Evolutionary conservation across 1,284 basidiomycete genomes (phyloP), one percentile per base, ranked within the genome.

Genomic region (Malassezia sp.): DNA sequence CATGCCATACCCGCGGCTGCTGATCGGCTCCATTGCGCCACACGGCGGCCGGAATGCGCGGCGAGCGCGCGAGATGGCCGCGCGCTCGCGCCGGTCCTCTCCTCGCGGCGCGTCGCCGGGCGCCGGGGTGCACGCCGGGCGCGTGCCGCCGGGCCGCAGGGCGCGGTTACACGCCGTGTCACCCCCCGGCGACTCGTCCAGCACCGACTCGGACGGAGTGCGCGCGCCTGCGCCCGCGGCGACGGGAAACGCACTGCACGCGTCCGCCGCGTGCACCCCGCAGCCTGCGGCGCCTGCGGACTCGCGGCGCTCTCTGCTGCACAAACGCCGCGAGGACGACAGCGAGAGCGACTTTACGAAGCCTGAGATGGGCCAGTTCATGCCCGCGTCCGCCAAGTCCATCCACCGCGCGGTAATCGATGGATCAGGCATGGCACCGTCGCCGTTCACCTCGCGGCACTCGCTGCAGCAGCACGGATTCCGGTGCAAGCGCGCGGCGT

Each of bases 391-490:
- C 4, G 55, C 61, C 30, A 63, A 63, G 42, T 59, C 61, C 10
- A 56, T 66, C 2, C 65, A 68, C 37, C 61, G 67, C 11, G 67
- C 67, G 9, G 66, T 70, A 30, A 64, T 70, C 26, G 65, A 70
- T 36, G 67, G 67, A 2, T 61, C 60, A 5, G 48, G 47, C 23
- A 58, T 60, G 39, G 61, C 66, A 4, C 65, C 66, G 5, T 68
- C 65, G 14, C 65, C 65, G 4, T 68, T 68, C 36, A 57, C 57
- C 4, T 53, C 53, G 23, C 48, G 54, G 35, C 49, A 57, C 9
- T 59, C 49, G 15, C 32, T 56, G 17, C 57, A 64, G 51, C 54
- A 56, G 42, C 54, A 53, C 17, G 63, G 60, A 2, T 45, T 66
- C 1, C 55, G 61, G 17, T 53, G 51, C 40, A 60, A 57, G 28